phyloP scores from a whole-genome alignment of 176 grass and related monocot genomes.

The Pontederia paniculata region DNA sequence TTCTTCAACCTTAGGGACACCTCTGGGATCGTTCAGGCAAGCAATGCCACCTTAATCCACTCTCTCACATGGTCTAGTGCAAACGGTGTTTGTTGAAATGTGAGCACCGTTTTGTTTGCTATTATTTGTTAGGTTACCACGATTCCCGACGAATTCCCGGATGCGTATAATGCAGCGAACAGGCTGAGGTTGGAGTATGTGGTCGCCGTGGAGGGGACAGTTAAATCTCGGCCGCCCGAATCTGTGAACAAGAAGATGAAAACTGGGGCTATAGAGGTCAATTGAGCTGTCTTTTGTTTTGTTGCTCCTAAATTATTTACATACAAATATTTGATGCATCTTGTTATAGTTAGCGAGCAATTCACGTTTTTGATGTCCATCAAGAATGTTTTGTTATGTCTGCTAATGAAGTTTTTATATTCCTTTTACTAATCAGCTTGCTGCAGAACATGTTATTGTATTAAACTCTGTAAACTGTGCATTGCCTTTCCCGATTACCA shows the following conservation, averaged over 20 bases:
- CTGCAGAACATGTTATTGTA: conserved; percentile 50
- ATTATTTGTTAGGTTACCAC: conserved; percentile 48
- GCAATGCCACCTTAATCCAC: neutral
- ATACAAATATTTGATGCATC: no score
- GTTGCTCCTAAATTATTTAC: neutral
- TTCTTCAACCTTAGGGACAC: conserved; percentile 72
- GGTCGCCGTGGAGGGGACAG: conserved; percentile 64
- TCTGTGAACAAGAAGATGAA: conserved; percentile 84
- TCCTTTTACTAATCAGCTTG: conserved; percentile 36
- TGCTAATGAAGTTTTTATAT: neutral
- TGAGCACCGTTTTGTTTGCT: neutral
- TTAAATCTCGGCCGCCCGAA: conserved; percentile 40
- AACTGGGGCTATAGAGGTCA: conserved; percentile 83
- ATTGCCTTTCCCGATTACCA: conserved; percentile 84
- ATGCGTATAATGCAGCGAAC: conserved; percentile 52
- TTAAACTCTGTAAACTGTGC: conserved; percentile 74
- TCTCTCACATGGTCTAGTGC: neutral
- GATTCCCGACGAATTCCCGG: conserved; percentile 49
- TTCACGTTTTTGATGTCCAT: neutral
- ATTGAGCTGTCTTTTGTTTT: neutral
- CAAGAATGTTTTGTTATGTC: neutral
- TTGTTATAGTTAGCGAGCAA: no score
- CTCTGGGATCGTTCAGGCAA: conserved; percentile 73
- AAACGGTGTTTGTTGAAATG: conserved; percentile 11
- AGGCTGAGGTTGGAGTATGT: conserved; percentile 90